phyloP scores from a whole-genome alignment of 768 basidiomycete genomes.

The Panus rudis region DNA sequence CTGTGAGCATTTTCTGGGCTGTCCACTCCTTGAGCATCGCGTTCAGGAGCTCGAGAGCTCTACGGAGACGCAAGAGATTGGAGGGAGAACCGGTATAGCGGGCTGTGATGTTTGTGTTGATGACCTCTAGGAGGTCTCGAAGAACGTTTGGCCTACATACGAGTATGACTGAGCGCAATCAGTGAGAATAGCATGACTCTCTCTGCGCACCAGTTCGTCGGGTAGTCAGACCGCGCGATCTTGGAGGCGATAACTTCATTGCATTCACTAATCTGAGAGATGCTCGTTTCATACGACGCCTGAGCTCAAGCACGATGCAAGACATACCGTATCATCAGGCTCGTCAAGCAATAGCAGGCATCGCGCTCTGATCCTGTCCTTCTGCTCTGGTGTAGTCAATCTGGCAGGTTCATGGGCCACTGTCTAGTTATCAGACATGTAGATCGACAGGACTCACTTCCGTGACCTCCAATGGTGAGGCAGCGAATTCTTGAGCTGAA shows the following conservation, averaged over 20 bases:
- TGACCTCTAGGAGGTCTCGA: slow-evolving; percentile 42
- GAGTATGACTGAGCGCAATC: not conserved
- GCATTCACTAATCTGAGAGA: slow-evolving; percentile 64
- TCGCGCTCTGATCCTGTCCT: slow-evolving; percentile 54
- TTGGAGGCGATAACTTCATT: slow-evolving; percentile 71
- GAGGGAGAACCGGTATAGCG: slow-evolving; percentile 37
- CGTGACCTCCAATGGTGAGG: slow-evolving; percentile 69
- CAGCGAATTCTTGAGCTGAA: slow-evolving; percentile 84
- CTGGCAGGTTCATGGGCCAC: slow-evolving; percentile 29
- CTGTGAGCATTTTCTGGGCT: slow-evolving; percentile 61
- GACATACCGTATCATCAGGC: slow-evolving; percentile 61
- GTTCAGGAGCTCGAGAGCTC: slow-evolving; percentile 59
- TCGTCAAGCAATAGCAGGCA: slow-evolving; percentile 69
- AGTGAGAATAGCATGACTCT: not conserved
- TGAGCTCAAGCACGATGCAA: not conserved
- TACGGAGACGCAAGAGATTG: slow-evolving; percentile 46
- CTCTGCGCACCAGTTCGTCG: slow-evolving; percentile 52
- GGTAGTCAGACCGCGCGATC: slow-evolving; percentile 74
- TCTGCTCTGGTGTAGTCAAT: slow-evolving; percentile 62
- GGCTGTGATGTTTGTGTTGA: slow-evolving; percentile 47
- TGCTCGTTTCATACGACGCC: slow-evolving; percentile 6
- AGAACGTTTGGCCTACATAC: slow-evolving; percentile 52
- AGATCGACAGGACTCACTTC: slow-evolving; percentile 41
- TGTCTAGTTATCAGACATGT: slow-evolving; percentile 1
- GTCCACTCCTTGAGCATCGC: slow-evolving; percentile 65